These are phyloP conservation scores for Allomyces arbusculus DNA, from an alignment of 192 early-diverging fungal species.

Conservation along the genomic window DNA sequence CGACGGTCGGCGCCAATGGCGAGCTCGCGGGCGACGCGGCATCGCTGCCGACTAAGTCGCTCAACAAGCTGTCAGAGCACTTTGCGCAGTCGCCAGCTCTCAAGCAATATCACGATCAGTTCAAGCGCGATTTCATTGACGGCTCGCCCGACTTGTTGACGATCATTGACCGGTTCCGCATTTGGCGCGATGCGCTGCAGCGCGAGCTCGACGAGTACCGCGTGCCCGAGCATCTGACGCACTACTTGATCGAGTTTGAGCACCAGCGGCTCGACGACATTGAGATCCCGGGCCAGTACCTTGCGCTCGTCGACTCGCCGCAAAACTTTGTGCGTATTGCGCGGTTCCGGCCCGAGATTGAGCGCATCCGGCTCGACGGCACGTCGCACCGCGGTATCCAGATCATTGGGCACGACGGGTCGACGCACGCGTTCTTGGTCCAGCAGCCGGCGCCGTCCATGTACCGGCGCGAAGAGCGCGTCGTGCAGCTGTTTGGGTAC, in stretches of 20 bases:
- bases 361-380: constrained; percentile 51
- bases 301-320: constrained; percentile 55
- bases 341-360: constrained; percentile 81
- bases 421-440: constrained; percentile 70
- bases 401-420: constrained; percentile 82
- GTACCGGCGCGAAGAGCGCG: constrained; percentile 82
- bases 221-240: constrained; percentile 67
- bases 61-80: not conserved
- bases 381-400: constrained; percentile 57
- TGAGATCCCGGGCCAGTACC: constrained; percentile 95
- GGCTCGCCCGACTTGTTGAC: constrained; percentile 62
- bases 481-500: constrained; percentile 84
- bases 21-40: not conserved
- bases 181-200: constrained; percentile 89
- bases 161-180: constrained; percentile 67
- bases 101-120: constrained; percentile 32
- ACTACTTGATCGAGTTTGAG: constrained; percentile 94
- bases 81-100: not conserved
- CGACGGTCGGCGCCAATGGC: not conserved
- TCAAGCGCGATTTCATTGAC: constrained; percentile 82
- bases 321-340: constrained; percentile 90
- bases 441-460: constrained; percentile 82
- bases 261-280: constrained; percentile 97
- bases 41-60: not conserved
- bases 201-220: constrained; percentile 56